Percentiles rank a stretch among this genome's conserved stretches.
Conservation (phyloP, 2,329 filamentous ascomycete genomes). For the Botrytis cinerea region DNA sequence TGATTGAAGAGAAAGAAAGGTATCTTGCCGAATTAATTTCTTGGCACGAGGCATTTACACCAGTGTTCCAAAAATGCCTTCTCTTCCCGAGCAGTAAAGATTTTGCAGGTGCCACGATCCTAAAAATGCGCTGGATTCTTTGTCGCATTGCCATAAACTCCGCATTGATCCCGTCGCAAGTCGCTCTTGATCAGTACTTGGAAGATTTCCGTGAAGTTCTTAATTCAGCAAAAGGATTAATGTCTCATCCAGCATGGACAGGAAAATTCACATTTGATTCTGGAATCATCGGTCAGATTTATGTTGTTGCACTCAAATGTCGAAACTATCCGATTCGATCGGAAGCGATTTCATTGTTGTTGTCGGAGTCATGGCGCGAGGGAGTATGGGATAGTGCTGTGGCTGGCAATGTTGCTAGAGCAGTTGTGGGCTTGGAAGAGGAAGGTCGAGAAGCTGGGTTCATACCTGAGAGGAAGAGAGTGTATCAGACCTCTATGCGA, state of each 20-base stretch:
- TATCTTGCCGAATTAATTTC: not conserved
- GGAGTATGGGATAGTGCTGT: not conserved
- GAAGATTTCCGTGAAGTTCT: conserved; percentile 13
- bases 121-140: conserved; percentile 5
- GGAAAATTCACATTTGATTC: conserved; percentile 10
- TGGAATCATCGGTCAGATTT: not conserved
- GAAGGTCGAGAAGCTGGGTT: conserved; percentile 5
- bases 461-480: not conserved
- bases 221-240: not conserved
- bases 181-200: conserved; percentile 1
- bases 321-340: not conserved
- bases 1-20: not conserved
- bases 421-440: conserved; percentile 10
- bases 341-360: conserved; percentile 1
- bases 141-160: not conserved
- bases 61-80: not conserved
- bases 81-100: not conserved
- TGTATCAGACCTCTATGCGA: conserved; percentile 1
- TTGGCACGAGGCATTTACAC: conserved; percentile 11
- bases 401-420: not conserved
- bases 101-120: conserved; percentile 6
- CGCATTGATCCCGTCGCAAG: not conserved
- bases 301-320: conserved; percentile 17
- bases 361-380: conserved; percentile 1
- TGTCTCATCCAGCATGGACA: conserved; percentile 14